Conservation (phyloP, 352 stramenopile genomes). For the Phytopythium mirpurense region DNA sequence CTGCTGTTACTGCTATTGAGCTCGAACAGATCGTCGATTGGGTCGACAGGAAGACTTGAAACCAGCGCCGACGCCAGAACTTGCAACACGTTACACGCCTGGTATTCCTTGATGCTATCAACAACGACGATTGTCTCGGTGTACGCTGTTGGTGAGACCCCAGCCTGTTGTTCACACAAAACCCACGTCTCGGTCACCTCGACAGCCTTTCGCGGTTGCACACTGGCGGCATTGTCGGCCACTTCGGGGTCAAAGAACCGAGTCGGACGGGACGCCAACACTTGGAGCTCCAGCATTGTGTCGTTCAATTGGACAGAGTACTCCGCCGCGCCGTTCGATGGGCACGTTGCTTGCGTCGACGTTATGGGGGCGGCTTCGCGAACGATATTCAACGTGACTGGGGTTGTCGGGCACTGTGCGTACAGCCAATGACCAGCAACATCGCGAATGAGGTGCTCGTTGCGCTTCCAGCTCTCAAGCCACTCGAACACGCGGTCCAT, state of each 20-base stretch:
- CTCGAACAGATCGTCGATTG: conserved; percentile 45
- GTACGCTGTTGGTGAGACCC: conserved; percentile 11
- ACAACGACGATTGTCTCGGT: conserved; percentile 22
- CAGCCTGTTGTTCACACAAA: conserved; percentile 17
- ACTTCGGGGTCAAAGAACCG: conserved; percentile 44
- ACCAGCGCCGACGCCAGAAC: conserved; percentile 19
- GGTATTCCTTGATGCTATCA: conserved; percentile 26
- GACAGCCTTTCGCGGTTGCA: conserved; percentile 34
- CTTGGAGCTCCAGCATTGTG: conserved; percentile 32
- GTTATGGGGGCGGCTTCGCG: conserved; percentile 11
- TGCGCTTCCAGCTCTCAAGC: conserved; percentile 40
- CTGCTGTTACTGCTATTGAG: conserved; percentile 25
- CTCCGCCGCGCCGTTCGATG: conserved; percentile 4
- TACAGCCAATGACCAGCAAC: conserved; percentile 65
- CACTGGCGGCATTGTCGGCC: conserved; percentile 31
- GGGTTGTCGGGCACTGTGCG: conserved; percentile 37
- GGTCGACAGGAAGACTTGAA: conserved; percentile 15
- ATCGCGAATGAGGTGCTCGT: conserved; percentile 51
- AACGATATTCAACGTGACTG: conserved; percentile 14
- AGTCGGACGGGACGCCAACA: conserved; percentile 33
- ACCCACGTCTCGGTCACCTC: conserved; percentile 34
- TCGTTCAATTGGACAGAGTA: conserved; percentile 28
- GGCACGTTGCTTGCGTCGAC: conserved; percentile 22
- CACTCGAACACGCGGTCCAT: conserved; percentile 53
- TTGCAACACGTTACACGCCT: conserved; percentile 48